phyloP scores from a whole-genome alignment of 2,329 filamentous ascomycete genomes.

The Microdochium bolleyi region DNA sequence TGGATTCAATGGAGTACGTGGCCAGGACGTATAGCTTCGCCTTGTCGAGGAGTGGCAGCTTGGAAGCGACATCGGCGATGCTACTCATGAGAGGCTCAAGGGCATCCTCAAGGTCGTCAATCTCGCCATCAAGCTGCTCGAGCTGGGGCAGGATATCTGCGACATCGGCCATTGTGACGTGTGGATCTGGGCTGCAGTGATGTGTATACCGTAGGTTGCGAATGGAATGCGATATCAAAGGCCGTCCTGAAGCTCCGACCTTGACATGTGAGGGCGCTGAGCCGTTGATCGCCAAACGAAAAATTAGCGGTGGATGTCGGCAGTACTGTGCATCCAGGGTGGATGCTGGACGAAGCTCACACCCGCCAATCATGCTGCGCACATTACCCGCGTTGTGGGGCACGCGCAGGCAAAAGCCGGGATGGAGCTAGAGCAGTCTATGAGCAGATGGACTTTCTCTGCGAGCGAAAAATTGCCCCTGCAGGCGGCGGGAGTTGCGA shows the following conservation, averaged over 20 bases:
- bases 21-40: slow-evolving; percentile 87
- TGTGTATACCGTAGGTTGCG: not conserved
- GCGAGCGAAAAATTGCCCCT: not conserved
- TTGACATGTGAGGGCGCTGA: not conserved
- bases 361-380: not conserved
- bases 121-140: slow-evolving; percentile 65
- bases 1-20: slow-evolving; percentile 83
- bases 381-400: not conserved
- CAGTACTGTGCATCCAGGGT: slow-evolving; percentile 9
- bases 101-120: slow-evolving; percentile 69
- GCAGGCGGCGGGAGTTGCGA: not conserved
- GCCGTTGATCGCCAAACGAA: not conserved
- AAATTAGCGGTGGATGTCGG: slow-evolving; percentile 17
- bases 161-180: slow-evolving; percentile 22
- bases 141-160: slow-evolving; percentile 58
- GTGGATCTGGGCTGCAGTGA: too few relatives aligned
- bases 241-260: too few relatives aligned
- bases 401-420: not conserved
- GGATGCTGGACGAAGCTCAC: not conserved
- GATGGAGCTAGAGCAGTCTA: not conserved
- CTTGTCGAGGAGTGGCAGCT: slow-evolving; percentile 86
- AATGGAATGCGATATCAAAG: too few relatives aligned
- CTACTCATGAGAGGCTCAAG: slow-evolving; percentile 66
- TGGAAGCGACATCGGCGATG: slow-evolving; percentile 61
- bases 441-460: not conserved